Percentiles rank a stretch among this genome's conserved stretches.
phyloP scores from a whole-genome alignment of 179 eudicot genomes.

The Patellifolia procumbens region DNA sequence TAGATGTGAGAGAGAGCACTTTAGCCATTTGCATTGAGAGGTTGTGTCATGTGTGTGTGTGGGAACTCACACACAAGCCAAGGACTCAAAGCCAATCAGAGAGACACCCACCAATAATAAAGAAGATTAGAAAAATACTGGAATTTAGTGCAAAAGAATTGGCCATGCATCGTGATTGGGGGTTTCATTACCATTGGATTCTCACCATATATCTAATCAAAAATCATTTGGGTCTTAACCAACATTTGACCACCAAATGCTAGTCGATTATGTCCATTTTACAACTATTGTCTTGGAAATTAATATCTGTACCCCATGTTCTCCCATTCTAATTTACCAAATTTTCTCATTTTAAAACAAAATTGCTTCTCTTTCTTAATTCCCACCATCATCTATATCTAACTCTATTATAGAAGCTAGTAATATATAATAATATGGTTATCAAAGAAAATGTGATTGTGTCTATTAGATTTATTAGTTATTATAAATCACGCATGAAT shows the following conservation, averaged over 20 bases:
- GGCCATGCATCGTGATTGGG: slow-evolving; percentile 23
- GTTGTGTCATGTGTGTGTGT: background rate
- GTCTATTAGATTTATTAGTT: too few species aligned
- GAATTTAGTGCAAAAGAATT: slow-evolving; percentile 2
- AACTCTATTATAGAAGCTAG: background rate
- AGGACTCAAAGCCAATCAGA: background rate
- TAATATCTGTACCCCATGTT: slow-evolving; percentile 45
- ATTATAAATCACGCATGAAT: too few species aligned
- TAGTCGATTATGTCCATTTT: slow-evolving; percentile 19
- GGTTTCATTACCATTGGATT: slow-evolving; percentile 38
- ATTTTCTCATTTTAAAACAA: background rate
- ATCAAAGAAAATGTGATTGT: too few species aligned
- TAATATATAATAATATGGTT: too few species aligned
- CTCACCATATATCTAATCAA: slow-evolving; percentile 17
- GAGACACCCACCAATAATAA: background rate
- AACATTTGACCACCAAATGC: slow-evolving; percentile 38
- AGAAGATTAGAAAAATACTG: background rate
- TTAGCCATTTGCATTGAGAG: background rate
- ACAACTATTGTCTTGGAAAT: slow-evolving; percentile 27
- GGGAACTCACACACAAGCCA: slow-evolving; percentile 4
- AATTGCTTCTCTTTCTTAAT: too few species aligned
- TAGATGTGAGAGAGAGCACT: background rate
- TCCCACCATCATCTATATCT: background rate
- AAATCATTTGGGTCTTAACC: slow-evolving; percentile 29
- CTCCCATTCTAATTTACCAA: slow-evolving; percentile 26